Evolutionary conservation across 345 rosid species (phyloP).

Genomic region (Euphorbia tirucalli): DNA sequence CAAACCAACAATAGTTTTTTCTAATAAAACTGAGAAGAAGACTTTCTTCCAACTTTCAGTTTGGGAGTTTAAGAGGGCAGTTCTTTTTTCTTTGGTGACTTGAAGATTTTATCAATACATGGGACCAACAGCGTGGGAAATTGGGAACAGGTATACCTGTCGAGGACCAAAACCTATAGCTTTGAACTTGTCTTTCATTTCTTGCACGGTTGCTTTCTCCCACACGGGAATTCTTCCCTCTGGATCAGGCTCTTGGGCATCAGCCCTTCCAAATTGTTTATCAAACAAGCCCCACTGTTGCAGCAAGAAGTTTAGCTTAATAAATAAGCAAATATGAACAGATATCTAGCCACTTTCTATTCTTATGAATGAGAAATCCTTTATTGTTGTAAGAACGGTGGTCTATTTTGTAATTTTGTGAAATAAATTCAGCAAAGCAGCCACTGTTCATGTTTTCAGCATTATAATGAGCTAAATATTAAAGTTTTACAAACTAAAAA

Average conservation of each 20-base stretch:
- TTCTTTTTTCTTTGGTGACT: too few species aligned
- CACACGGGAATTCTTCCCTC: conserved; percentile 80
- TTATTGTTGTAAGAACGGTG: background rate
- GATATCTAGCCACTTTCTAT: background rate
- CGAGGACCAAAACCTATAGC: conserved; percentile 89
- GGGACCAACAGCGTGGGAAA: background rate
- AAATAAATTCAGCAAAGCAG: background rate
- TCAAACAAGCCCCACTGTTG: conserved; percentile 89
- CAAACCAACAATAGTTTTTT: background rate
- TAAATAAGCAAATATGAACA: background rate
- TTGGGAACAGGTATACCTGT: conserved; percentile 50
- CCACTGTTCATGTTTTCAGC: background rate
- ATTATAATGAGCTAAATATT: background rate
- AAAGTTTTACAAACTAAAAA: background rate
- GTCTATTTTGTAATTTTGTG: background rate
- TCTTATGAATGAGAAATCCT: background rate
- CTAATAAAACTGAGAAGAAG: background rate
- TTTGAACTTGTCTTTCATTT: conserved; percentile 85
- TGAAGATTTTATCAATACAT: background rate
- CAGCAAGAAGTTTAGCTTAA: conserved; percentile 7
- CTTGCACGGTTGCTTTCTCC: conserved; percentile 75
- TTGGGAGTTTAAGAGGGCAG: too few species aligned
- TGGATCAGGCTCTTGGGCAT: conserved; percentile 69
- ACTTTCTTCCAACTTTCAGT: background rate
- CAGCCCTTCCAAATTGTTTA: conserved; percentile 75